Conservation (phyloP, 176 grass and related monocot genomes). For the Thinopyrum elongatum region DNA sequence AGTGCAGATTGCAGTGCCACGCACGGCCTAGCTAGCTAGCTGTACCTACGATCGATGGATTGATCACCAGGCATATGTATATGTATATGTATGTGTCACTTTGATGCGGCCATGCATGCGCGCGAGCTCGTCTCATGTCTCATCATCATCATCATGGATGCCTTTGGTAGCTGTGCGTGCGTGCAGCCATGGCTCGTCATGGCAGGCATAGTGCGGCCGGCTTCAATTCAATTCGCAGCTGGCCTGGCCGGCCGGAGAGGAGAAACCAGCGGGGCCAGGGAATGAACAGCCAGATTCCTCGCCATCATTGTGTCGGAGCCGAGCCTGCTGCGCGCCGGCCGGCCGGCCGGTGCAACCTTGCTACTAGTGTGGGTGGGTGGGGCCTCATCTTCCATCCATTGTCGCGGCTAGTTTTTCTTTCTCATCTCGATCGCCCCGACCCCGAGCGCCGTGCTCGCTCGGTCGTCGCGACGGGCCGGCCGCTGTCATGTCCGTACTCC, state of each 20-base stretch:
- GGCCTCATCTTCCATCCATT: not conserved
- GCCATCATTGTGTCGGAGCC: not conserved
- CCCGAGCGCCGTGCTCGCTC: too few relatives aligned
- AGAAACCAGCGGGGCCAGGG: not conserved
- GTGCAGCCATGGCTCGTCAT: not conserved
- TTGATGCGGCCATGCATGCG: not conserved
- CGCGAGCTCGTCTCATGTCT: not conserved
- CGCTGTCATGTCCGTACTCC: not conserved
- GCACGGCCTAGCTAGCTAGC: not conserved
- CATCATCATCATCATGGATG: not conserved
- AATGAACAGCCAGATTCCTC: not conserved
- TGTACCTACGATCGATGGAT: not conserved
- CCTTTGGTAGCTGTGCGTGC: not conserved
- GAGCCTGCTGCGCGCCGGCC: not conserved
- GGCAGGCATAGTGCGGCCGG: not conserved
- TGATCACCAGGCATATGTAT: not conserved
- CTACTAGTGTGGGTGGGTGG: not conserved
- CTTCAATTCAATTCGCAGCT: not conserved
- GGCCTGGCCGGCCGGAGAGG: not conserved
- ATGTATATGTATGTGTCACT: not conserved
- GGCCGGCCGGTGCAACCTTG: too few relatives aligned
- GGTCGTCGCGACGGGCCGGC: too few relatives aligned
- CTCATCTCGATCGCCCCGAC: not conserved
- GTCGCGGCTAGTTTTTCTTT: too few relatives aligned
- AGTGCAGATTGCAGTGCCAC: not conserved